Evolutionary conservation across 495 filamentous ascomycete species (phyloP).

Genomic region (Tuber microsphaerosporum): DNA sequence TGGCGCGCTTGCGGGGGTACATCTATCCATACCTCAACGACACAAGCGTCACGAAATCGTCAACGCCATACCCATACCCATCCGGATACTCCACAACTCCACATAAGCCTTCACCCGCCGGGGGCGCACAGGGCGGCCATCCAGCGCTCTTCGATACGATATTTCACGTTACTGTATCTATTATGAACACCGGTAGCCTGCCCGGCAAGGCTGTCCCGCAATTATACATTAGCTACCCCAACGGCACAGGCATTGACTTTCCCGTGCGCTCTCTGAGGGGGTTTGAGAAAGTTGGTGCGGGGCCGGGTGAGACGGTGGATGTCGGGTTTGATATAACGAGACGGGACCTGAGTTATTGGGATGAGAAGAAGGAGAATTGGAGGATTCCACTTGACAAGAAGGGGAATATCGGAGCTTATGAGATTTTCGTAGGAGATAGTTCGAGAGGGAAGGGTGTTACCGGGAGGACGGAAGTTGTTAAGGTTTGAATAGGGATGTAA

Average conservation of each 20-base stretch:
- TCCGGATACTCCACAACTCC: slow-evolving; percentile 55
- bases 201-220: slow-evolving; percentile 72
- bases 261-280: slow-evolving; percentile 67
- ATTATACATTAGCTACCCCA: slow-evolving; percentile 70
- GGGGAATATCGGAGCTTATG: slow-evolving; percentile 47
- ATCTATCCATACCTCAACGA: slow-evolving; percentile 77
- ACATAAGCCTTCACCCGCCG: slow-evolving; percentile 57
- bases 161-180: slow-evolving; percentile 53
- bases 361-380: slow-evolving; percentile 73
- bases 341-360: slow-evolving; percentile 82
- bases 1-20: slow-evolving; percentile 66
- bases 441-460: slow-evolving; percentile 44
- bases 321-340: slow-evolving; percentile 69
- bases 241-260: slow-evolving; percentile 54
- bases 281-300: slow-evolving; percentile 67
- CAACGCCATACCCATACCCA: slow-evolving; percentile 62
- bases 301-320: slow-evolving; percentile 50
- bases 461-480: neutral
- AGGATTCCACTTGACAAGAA: slow-evolving; percentile 52
- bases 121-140: slow-evolving; percentile 78
- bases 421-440: slow-evolving; percentile 54
- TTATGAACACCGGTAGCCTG: slow-evolving; percentile 63
- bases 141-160: slow-evolving; percentile 70
- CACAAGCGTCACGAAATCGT: slow-evolving; percentile 49
- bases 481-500: neutral